A percentile compares a stretch with the other conserved stretches of the same genome.
phyloP scores from a whole-genome alignment of 106 monocot species.

The Amphibolis antarctica region DNA sequence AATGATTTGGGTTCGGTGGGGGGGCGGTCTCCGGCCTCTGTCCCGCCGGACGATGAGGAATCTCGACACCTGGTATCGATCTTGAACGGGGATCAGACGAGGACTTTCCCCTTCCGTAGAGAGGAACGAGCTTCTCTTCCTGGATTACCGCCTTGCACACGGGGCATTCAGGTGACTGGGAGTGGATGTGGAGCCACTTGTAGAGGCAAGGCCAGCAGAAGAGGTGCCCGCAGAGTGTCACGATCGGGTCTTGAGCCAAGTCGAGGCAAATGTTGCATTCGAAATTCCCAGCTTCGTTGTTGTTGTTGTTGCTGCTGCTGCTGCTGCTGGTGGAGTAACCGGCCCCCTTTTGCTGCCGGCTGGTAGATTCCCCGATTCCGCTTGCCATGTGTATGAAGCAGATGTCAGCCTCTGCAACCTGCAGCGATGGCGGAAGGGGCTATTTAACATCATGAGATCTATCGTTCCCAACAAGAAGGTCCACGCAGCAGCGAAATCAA shows the following conservation, averaged over 20 bases:
- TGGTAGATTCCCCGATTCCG: constrained; percentile 26
- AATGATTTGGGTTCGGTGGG: constrained; percentile 38
- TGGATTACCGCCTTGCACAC: constrained; percentile 74
- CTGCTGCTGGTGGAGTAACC: constrained; percentile 12
- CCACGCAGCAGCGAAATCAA: too few species aligned
- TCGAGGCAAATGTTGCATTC: constrained; percentile 91
- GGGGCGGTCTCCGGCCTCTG: constrained; percentile 54
- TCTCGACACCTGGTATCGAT: constrained; percentile 37
- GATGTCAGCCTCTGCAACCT: too few species aligned
- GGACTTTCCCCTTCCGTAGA: constrained; percentile 64
- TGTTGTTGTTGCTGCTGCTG: constrained; percentile 25
- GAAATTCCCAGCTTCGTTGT: constrained; percentile 38
- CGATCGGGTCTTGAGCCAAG: constrained; percentile 61
- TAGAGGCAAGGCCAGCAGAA: constrained; percentile 92
- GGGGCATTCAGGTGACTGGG: constrained; percentile 62
- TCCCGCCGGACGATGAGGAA: constrained; percentile 58
- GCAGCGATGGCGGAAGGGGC: too few species aligned
- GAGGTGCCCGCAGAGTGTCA: constrained; percentile 78
- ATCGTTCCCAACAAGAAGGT: too few species aligned
- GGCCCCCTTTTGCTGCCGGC: constrained; percentile 10
- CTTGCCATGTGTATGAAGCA: constrained; percentile 12
- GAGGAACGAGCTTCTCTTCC: constrained; percentile 69
- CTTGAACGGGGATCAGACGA: constrained; percentile 49
- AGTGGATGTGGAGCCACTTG: constrained; percentile 52
- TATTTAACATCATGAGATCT: too few species aligned